These are phyloP conservation scores for Zoysia japonica DNA, from an alignment of 176 grass and related monocot species.

Conservation along the genomic window DNA sequence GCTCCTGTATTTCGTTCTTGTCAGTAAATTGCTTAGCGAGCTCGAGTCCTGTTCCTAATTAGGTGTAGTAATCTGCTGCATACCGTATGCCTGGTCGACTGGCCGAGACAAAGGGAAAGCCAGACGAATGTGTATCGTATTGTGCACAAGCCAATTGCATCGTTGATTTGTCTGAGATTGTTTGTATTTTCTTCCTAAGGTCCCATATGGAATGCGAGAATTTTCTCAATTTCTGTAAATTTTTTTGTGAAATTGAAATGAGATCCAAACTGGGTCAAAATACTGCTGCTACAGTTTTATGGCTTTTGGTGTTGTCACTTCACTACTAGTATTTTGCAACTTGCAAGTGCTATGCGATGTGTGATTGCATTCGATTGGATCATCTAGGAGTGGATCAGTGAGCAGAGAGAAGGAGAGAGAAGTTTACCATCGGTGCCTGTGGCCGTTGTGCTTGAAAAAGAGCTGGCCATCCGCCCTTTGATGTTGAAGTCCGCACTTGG, in stretches of 20 bases:
- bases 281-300: background rate
- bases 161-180: background rate
- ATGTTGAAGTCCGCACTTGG: too few relatives aligned
- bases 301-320: background rate
- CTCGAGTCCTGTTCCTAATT: slow-evolving; percentile 1
- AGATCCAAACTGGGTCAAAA: background rate
- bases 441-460: too few relatives aligned
- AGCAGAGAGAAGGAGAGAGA: too few relatives aligned
- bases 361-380: too few relatives aligned
- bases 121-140: slow-evolving; percentile 28
- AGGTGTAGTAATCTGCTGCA: background rate
- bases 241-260: too few relatives aligned
- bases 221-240: too few relatives aligned
- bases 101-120: background rate
- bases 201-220: too few relatives aligned
- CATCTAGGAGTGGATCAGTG: too few relatives aligned
- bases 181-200: background rate
- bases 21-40: background rate
- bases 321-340: slow-evolving; percentile 12
- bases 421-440: too few relatives aligned
- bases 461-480: too few relatives aligned
- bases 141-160: background rate
- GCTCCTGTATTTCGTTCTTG: background rate
- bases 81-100: slow-evolving; percentile 6
- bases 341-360: slow-evolving; percentile 21